Evolutionary conservation across 2,329 filamentous ascomycete species (phyloP).

Genomic region (Sordariomycetes sp.): DNA sequence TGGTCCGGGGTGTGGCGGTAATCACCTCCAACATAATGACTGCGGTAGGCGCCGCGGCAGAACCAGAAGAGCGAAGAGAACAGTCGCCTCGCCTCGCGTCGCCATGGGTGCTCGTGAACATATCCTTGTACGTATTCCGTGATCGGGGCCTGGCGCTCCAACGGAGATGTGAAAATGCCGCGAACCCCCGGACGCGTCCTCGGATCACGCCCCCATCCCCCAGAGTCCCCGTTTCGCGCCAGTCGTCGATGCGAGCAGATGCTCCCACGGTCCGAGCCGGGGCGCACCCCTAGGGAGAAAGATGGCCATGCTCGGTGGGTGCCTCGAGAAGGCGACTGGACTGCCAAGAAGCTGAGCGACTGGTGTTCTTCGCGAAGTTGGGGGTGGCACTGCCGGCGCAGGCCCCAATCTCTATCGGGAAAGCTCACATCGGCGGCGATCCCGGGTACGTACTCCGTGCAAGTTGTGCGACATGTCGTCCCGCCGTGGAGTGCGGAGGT

Average conservation of each 20-base stretch:
- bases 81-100: no score
- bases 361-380: not conserved
- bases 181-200: no score
- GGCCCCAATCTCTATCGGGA: not conserved
- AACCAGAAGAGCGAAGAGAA: no score
- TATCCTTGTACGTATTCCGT: no score
- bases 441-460: not conserved
- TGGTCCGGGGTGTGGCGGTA: conserved; percentile 1
- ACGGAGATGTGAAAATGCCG: no score
- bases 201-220: no score
- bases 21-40: not conserved
- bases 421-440: not conserved
- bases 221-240: no score
- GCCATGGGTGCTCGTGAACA: no score
- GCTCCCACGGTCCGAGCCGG: no score
- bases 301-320: not conserved
- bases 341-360: not conserved
- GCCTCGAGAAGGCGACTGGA: not conserved
- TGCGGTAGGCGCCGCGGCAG: not conserved
- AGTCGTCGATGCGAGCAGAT: no score
- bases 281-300: no score
- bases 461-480: not conserved
- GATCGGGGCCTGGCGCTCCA: no score
- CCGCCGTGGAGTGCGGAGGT: not conserved
- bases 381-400: not conserved